Evolutionary conservation across 1,284 basidiomycete genomes (phyloP), one percentile per base, ranked within the genome.

Genomic region (Cystobasidium pallidum): DNA sequence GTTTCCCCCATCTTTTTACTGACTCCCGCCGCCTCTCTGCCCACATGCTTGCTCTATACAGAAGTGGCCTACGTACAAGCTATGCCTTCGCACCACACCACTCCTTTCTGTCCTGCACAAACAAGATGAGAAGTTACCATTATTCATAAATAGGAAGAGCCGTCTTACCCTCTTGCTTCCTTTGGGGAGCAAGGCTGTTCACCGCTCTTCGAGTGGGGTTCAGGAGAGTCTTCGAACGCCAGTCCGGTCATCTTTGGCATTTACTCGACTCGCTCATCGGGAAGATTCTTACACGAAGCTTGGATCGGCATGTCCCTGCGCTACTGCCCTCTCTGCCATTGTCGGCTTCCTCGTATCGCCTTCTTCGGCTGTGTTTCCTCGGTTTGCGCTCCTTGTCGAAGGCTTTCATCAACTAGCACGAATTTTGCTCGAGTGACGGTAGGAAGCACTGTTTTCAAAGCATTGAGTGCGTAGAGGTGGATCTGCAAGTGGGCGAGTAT

Each of bases 81-180:
- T n/a, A n/a, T n/a, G n/a, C n/a, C n/a, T n/a, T n/a, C n/a, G n/a
- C n/a, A n/a, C n/a, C n/a, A n/a, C n/a, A n/a, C n/a, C 34, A 24
- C n/a, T 26, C 30, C 47, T 32, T 17, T 39, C 32, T 30, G 1
- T 34, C 32, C 3, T 26, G 26, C 66, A 49, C 62, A 65, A n/a
- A 65, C 32, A 63, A 49, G 61, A 71, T 64, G 68, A 71, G 59
- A 64, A 62, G 59, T 39, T 54, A 63, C 59, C 59, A 63, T 57
- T 45, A 28, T 51, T 39, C 26, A 64, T 55, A 64, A 71, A 71
- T 71, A 71, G 68, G 68, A 71, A 71, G 68, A 71, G 68, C 68
- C 68, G 68, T 71, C 68, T 64, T 71, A 71, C 61, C 49, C 52
- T 54, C 26, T 34, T 52, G 24, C 32, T 51, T 51, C 32, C 30